A percentile compares a stretch with the other conserved stretches of the same genome.
Evolutionary conservation across 2,329 filamentous ascomycete species (phyloP).

Genomic region (Xylaria sp.): DNA sequence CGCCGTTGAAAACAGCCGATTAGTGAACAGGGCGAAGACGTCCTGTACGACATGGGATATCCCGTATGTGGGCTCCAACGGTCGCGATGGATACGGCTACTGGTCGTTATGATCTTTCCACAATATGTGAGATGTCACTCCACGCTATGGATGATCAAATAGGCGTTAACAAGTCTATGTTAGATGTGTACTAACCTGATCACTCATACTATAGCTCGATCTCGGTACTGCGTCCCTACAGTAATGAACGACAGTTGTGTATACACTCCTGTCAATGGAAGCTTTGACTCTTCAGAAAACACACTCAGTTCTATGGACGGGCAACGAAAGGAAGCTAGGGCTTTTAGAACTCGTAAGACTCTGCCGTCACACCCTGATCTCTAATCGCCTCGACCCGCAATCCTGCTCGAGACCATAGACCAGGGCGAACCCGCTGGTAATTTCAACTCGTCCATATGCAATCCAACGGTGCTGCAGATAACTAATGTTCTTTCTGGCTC

Average conservation of each 20-base stretch:
- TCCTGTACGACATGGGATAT: not conserved
- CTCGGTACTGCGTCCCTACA: not conserved
- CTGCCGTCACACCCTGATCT: slow-evolving; percentile 19
- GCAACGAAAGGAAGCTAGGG: not conserved
- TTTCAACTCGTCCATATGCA: slow-evolving; percentile 19
- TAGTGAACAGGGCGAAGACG: not conserved
- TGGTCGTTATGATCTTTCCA: not conserved
- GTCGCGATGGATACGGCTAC: not conserved
- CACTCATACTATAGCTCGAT: not conserved
- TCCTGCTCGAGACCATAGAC: slow-evolving; percentile 12
- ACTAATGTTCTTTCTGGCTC: slow-evolving; percentile 14
- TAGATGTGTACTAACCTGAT: not conserved
- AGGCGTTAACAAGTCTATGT: not conserved
- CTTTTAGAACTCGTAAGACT: slow-evolving; percentile 20
- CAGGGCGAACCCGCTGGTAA: slow-evolving; percentile 24
- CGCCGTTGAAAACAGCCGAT: not conserved
- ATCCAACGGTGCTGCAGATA: slow-evolving; percentile 27
- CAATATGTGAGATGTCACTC: slow-evolving; percentile 7
- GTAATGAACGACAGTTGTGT: not conserved
- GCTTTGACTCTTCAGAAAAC: not conserved
- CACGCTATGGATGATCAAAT: not conserved
- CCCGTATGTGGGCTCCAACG: not conserved
- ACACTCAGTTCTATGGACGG: not conserved
- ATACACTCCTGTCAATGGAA: not conserved
- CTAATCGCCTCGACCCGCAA: slow-evolving; percentile 19